These are phyloP conservation scores for Blumeriella jaapii DNA, from an alignment of 2,329 filamentous ascomycete genomes.

Conservation along the genomic window DNA sequence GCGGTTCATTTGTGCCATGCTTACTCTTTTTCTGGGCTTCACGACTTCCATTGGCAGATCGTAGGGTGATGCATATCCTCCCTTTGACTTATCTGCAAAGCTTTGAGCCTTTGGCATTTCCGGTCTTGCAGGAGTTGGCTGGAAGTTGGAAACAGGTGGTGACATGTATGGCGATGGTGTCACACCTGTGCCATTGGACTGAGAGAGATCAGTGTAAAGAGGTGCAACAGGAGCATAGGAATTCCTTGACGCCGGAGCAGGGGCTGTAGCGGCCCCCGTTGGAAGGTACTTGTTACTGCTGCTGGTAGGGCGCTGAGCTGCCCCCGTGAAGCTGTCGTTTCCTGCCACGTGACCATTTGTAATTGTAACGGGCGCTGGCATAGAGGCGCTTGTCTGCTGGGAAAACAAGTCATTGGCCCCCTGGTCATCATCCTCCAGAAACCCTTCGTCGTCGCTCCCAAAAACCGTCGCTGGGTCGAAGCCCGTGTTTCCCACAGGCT, in stretches of 20 bases:
- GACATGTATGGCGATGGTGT: slow-evolving; percentile 16
- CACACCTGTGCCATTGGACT: slow-evolving; percentile 7
- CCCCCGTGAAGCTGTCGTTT: slow-evolving; percentile 13
- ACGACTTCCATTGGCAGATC: slow-evolving; percentile 86
- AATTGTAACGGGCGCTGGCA: slow-evolving; percentile 20
- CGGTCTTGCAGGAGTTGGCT: slow-evolving; percentile 26
- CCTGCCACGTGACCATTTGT: slow-evolving; percentile 26
- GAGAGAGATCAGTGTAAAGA: slow-evolving; percentile 24
- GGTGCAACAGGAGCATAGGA: slow-evolving; percentile 23
- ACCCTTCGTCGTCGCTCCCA: slow-evolving; percentile 75
- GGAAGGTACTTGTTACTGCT: slow-evolving; percentile 23
- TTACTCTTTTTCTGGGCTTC: slow-evolving; percentile 53
- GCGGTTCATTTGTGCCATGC: slow-evolving; percentile 34
- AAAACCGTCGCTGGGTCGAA: slow-evolving; percentile 57
- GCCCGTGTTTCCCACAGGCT: slow-evolving; percentile 29
- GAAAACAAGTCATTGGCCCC: slow-evolving; percentile 17
- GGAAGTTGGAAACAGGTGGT: slow-evolving; percentile 14
- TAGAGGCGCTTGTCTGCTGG: slow-evolving; percentile 17
- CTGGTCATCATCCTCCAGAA: slow-evolving; percentile 50
- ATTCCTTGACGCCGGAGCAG: slow-evolving; percentile 12
- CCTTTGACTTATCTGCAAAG: slow-evolving; percentile 82
- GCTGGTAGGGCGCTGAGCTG: slow-evolving; percentile 11
- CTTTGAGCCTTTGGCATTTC: slow-evolving; percentile 56
- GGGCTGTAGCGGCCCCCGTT: slow-evolving; percentile 9
- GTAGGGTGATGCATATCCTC: slow-evolving; percentile 87